Evolutionary conservation across 1,139 yeast genomes (phyloP).

Genomic region (Geotrichum cucujoidarum): DNA sequence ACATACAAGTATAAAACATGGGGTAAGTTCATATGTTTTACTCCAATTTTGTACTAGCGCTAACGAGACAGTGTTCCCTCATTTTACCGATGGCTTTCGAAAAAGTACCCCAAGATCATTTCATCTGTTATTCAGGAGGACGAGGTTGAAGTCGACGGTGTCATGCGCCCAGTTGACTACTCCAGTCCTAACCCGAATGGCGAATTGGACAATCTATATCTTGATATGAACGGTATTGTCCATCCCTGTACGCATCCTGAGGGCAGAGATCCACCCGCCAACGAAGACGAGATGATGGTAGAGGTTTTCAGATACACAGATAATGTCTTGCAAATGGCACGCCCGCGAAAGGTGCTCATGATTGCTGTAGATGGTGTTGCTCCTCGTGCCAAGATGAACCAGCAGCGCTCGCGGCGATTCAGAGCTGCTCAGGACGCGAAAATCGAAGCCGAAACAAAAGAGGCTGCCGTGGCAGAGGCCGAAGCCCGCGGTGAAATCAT

Average conservation of each 20-base stretch:
- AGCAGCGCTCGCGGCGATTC: slow-evolving; percentile 95
- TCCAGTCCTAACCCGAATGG: slow-evolving; percentile 88
- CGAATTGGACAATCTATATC: slow-evolving; percentile 81
- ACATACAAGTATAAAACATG: neutral
- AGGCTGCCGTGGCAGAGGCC: slow-evolving; percentile 46
- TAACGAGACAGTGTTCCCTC: slow-evolving; percentile 71
- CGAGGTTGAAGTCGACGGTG: slow-evolving; percentile 50
- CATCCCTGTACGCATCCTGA: slow-evolving; percentile 98
- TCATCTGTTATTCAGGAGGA: slow-evolving; percentile 84
- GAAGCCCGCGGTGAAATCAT: slow-evolving; percentile 41
- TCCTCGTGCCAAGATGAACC: slow-evolving; percentile 98
- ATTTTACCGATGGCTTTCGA: slow-evolving; percentile 90
- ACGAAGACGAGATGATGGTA: slow-evolving; percentile 91
- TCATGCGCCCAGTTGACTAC: slow-evolving; percentile 60
- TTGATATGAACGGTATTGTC: slow-evolving; percentile 96
- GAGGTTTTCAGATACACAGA: slow-evolving; percentile 88
- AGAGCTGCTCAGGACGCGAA: slow-evolving; percentile 94
- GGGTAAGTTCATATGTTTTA: slow-evolving; percentile 1
- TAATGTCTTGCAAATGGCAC: slow-evolving; percentile 83
- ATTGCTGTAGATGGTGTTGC: slow-evolving; percentile 99
- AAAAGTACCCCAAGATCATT: slow-evolving; percentile 89
- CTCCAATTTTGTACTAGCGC: neutral
- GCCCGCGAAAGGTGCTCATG: slow-evolving; percentile 83
- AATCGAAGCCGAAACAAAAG: slow-evolving; percentile 34
- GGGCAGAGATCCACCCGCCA: slow-evolving; percentile 86